Base-by-base conservation (phyloP, 73 alveolate genomes). In the Paramecium tetraurelia region DNA sequence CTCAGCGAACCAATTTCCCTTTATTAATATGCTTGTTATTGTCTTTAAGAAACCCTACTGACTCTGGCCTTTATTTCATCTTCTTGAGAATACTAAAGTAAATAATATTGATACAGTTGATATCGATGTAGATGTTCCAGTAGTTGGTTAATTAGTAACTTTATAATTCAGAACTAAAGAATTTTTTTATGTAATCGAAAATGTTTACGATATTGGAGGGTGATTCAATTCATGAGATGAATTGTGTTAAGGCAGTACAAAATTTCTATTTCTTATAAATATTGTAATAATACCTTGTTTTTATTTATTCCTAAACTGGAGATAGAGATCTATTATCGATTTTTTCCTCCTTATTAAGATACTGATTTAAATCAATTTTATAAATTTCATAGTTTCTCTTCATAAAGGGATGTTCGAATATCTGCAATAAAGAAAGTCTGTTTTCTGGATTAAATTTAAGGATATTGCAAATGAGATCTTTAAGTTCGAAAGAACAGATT, bases 61-160 rank as follows among this genome's bases (percentile, higher is more conserved):
- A 48, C 75, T 44, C 90, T 80, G 2, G 90, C 31, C 38, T 80
- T 80, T 11, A 80, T n/a, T 24, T 80, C 90, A 10, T 80, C 90
- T 5, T 80, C 90, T 72, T 72, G n/a, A 12, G 46, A 35, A 72
- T 72, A 80, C 76, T 48, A 43, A 31, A 80, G 3, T 43, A 44
- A n/a, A 20, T 43, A 20, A n/a, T 21, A 11, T 22, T 10, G 12
- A 80, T 80, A 80, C 90, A 8, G 43, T 80, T 44, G 70, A 80
- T 20, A 44, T 21, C 36, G 90, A 21, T 24, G 90, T 46, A 6
- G 90, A 43, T 12, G 53, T 41, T 44, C 36, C 35, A 24, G 18
- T 27, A 48, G 40, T 20, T 80, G 70, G 31, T 80, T 44, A 44
- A 24, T 18, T 53, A 18, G 7, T 0, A 16, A 18, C 35, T 18